These are phyloP conservation scores for Stipa capillata DNA, from an alignment of 176 grass and related monocot species.

Conservation along the genomic window DNA sequence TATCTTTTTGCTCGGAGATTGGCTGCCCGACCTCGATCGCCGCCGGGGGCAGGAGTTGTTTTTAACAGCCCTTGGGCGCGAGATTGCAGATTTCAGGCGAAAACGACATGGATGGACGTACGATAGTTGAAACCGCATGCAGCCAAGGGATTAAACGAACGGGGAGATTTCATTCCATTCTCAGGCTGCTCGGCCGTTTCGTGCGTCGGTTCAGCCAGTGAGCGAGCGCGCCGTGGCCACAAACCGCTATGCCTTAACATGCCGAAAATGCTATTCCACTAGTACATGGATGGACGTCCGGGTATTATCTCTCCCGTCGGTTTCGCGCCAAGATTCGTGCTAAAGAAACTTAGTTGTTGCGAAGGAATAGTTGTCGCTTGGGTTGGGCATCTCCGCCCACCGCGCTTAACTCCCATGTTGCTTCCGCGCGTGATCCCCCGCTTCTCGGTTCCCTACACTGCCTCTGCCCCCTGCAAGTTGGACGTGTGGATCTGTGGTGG, in stretches of 20 bases:
- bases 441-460: neutral
- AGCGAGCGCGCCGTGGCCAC: neutral
- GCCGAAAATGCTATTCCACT: no score
- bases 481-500: neutral
- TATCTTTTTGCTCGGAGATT: neutral
- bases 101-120: constrained; percentile 6
- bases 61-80: neutral
- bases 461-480: constrained; percentile 22
- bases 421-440: neutral
- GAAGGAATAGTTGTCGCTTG: constrained; percentile 34
- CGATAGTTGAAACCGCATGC: constrained; percentile 19
- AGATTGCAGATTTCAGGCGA: constrained; percentile 27
- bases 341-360: neutral
- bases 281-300: no score
- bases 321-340: no score
- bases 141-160: constrained; percentile 18
- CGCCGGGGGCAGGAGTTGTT: neutral
- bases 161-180: constrained; percentile 31
- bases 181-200: neutral
- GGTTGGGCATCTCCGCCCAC: neutral
- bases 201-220: neutral
- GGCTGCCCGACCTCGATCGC: neutral
- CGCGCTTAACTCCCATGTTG: constrained; percentile 5
- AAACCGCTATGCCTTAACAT: neutral
- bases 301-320: no score